These are phyloP conservation scores for Chalciporus piperatus DNA, from an alignment of 768 basidiomycete genomes.

Conservation along the genomic window DNA sequence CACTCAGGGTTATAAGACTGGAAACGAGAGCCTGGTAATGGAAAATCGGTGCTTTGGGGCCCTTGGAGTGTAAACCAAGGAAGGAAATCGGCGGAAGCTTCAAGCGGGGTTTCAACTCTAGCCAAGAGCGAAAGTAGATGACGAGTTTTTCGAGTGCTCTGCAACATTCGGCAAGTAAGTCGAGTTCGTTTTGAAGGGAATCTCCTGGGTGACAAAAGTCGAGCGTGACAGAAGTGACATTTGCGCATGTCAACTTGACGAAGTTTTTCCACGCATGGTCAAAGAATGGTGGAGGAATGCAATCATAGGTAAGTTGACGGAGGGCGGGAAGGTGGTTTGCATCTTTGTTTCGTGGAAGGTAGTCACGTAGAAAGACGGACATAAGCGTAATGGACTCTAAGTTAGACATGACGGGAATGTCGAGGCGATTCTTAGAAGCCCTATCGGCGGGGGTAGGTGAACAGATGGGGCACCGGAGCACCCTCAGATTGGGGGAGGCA, in stretches of 20 bases:
- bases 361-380: conserved; percentile 30
- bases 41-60: conserved; percentile 7
- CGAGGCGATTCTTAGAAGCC: conserved; percentile 12
- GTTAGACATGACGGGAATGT: conserved; percentile 28
- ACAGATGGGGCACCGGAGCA: conserved; percentile 28
- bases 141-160: conserved; percentile 22
- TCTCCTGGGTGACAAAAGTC: conserved; percentile 27
- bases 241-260: conserved; percentile 23
- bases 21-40: conserved; percentile 19
- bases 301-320: conserved; percentile 31
- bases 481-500: conserved; percentile 24
- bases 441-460: conserved; percentile 23
- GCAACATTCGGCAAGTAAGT: conserved; percentile 26
- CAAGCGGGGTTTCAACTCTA: conserved; percentile 19
- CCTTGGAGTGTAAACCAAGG: conserved; percentile 23
- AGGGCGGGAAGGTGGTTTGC: conserved; percentile 29
- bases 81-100: conserved; percentile 25
- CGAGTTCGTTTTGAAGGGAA: conserved; percentile 23
- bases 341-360: conserved; percentile 27
- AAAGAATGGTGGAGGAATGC: conserved; percentile 29
- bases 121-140: conserved; percentile 25
- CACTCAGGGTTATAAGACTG: conserved; percentile 23
- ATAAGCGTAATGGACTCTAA: conserved; percentile 24
- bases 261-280: conserved; percentile 29
- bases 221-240: conserved; percentile 26